These are phyloP conservation scores for Solanum etuberosum DNA, from an alignment of 257 asterid species.

Conservation along the genomic window DNA sequence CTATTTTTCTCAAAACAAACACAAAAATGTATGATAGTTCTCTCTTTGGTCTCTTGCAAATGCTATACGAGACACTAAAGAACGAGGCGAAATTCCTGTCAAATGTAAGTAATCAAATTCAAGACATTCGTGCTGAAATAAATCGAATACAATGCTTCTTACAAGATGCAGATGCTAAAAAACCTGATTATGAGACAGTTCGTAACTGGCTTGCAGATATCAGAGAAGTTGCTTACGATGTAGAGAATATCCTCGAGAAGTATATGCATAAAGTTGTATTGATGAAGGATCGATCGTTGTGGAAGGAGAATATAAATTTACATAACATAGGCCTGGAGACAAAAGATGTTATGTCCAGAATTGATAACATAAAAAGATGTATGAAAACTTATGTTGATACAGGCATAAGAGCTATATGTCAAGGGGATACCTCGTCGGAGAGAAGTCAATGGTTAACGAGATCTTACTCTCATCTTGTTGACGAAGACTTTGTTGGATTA, in stretches of 20 bases:
- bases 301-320: slow-evolving; percentile 12
- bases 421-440: slow-evolving; percentile 7
- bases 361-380: slow-evolving; percentile 30
- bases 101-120: slow-evolving; percentile 16
- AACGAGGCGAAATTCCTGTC: slow-evolving; percentile 11
- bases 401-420: slow-evolving; percentile 5
- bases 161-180: slow-evolving; percentile 35
- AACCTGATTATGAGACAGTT: slow-evolving; percentile 24
- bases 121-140: slow-evolving; percentile 28
- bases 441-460: slow-evolving; percentile 11
- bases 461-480: slow-evolving; percentile 25
- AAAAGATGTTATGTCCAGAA: slow-evolving; percentile 23
- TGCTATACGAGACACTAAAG: slow-evolving; percentile 12
- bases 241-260: slow-evolving; percentile 25
- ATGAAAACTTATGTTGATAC: slow-evolving; percentile 13
- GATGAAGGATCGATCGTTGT: slow-evolving; percentile 4
- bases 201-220: slow-evolving; percentile 40
- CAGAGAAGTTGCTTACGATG: slow-evolving; percentile 31
- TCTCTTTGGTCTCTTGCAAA: slow-evolving; percentile 3
- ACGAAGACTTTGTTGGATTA: slow-evolving; percentile 36
- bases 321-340: slow-evolving; percentile 18
- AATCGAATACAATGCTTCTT: slow-evolving; percentile 29
- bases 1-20: background rate
- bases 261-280: slow-evolving; percentile 10
- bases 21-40: background rate